Evolutionary conservation across 371 early-diverging fungal genomes (phyloP).

Genomic region (Mucor piriformis): DNA sequence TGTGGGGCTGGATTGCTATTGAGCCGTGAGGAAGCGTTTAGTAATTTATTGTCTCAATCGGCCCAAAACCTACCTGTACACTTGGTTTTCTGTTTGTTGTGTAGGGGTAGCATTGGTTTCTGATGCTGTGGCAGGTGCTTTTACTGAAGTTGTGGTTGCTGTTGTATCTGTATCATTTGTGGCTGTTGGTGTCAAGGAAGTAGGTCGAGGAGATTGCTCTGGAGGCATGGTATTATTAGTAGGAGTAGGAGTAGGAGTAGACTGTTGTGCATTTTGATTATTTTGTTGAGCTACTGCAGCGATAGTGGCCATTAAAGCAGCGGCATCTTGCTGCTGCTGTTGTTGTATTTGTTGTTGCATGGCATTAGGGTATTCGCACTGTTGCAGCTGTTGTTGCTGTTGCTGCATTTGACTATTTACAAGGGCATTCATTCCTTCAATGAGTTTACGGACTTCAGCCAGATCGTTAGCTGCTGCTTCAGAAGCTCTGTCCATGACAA

Average conservation of each 20-base stretch:
- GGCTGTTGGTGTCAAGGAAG: background rate
- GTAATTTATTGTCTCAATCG: background rate
- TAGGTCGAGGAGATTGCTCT: background rate
- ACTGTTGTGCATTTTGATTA: background rate
- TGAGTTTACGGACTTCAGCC: constrained; percentile 54
- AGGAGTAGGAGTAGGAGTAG: background rate
- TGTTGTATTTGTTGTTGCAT: constrained; percentile 3
- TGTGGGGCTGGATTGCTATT: constrained; percentile 15
- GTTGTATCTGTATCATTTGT: constrained; percentile 14
- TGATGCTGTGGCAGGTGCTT: constrained; percentile 1
- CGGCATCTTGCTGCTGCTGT: constrained; percentile 9
- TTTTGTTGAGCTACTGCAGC: constrained; percentile 5
- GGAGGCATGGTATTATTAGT: background rate
- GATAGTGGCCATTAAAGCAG: constrained; percentile 11
- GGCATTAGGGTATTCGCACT: background rate
- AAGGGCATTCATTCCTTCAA: constrained; percentile 55
- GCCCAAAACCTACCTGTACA: constrained; percentile 13
- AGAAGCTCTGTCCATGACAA: constrained; percentile 47
- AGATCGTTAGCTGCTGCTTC: constrained; percentile 55
- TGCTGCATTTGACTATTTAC: constrained; percentile 40
- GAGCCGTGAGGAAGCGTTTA: background rate
- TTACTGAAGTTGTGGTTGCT: constrained; percentile 5
- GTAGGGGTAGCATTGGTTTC: constrained; percentile 1
- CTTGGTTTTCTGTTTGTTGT: constrained; percentile 1
- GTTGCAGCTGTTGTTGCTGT: constrained; percentile 39